Percentiles rank a stretch among this genome's conserved stretches.
phyloP scores from a whole-genome alignment of 1,284 basidiomycete species.

The Sanguinoderma infundibulare region DNA sequence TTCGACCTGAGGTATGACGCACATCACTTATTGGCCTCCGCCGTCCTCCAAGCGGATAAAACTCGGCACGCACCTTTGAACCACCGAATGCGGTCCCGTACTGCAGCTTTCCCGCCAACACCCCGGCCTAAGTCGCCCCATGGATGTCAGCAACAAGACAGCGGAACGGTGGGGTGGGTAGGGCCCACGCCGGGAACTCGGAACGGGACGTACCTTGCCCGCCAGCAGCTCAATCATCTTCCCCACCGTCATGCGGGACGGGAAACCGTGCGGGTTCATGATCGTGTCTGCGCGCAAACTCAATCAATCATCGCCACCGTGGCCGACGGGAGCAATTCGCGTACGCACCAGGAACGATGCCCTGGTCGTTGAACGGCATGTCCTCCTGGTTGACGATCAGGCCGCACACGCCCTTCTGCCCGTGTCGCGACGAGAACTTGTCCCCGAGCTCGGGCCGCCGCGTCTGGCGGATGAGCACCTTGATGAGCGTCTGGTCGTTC shows the following conservation, averaged over 20 bases:
- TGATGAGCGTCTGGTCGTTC: slow-evolving; percentile 97
- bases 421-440: slow-evolving; percentile 98
- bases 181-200: background rate
- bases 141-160: slow-evolving; percentile 9
- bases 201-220: slow-evolving; percentile 79
- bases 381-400: slow-evolving; percentile 98
- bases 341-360: slow-evolving; percentile 83
- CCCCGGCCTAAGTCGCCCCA: slow-evolving; percentile 68
- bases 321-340: background rate
- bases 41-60: slow-evolving; percentile 4
- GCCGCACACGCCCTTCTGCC: slow-evolving; percentile 99
- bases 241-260: slow-evolving; percentile 99
- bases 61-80: slow-evolving; percentile 68
- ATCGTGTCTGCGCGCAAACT: slow-evolving; percentile 77
- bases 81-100: slow-evolving; percentile 98
- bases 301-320: slow-evolving; percentile 20
- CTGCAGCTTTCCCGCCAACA: slow-evolving; percentile 84
- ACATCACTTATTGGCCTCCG: background rate
- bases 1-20: slow-evolving; percentile 69
- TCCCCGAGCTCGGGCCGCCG: slow-evolving; percentile 96
- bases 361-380: slow-evolving; percentile 99
- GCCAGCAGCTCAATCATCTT: slow-evolving; percentile 99
- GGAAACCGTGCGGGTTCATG: slow-evolving; percentile 99
- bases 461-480: slow-evolving; percentile 98
- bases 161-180: slow-evolving; percentile 7